phyloP scores from a whole-genome alignment of 345 rosid species.

The Brassica incana region DNA sequence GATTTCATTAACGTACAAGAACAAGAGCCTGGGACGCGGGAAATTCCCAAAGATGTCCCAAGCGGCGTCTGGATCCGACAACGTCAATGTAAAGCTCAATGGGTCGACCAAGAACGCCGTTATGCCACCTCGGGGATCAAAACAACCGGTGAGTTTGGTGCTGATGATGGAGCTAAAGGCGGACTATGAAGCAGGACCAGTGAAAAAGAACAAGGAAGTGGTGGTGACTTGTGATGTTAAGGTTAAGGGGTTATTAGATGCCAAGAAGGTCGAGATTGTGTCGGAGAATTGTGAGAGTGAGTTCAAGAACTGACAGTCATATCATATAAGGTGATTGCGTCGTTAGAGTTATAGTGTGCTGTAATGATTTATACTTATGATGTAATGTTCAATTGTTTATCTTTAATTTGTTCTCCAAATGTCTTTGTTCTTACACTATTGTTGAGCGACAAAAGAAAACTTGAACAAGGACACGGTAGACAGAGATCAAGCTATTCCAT shows the following conservation, averaged over 20 bases:
- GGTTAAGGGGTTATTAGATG: slow-evolving; percentile 43
- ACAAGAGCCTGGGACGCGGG: slow-evolving; percentile 44
- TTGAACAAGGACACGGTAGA: slow-evolving; percentile 19
- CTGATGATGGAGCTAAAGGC: slow-evolving; percentile 36
- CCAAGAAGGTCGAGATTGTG: slow-evolving; percentile 41
- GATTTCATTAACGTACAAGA: slow-evolving; percentile 40
- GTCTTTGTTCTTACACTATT: slow-evolving; percentile 18
- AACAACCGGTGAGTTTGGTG: slow-evolving; percentile 24
- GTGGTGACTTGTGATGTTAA: slow-evolving; percentile 52
- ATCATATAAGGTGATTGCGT: slow-evolving; percentile 21
- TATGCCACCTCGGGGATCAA: slow-evolving; percentile 33
- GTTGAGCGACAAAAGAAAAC: slow-evolving; percentile 23
- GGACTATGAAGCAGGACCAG: slow-evolving; percentile 30
- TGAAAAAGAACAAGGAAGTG: slow-evolving; percentile 39
- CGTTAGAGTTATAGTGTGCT: slow-evolving; percentile 33
- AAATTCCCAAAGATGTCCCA: slow-evolving; percentile 40
- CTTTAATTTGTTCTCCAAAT: not conserved
- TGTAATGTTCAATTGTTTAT: slow-evolving; percentile 30
- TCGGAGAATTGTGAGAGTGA: slow-evolving; percentile 51
- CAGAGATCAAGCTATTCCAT: not conserved
- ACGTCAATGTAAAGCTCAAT: slow-evolving; percentile 16
- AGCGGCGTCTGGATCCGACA: slow-evolving; percentile 17
- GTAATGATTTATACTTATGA: slow-evolving; percentile 6
- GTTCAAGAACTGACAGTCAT: slow-evolving; percentile 35
- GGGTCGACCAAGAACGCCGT: slow-evolving; percentile 22